Percentiles rank a stretch among this genome's conserved stretches.
phyloP scores from a whole-genome alignment of 331 rosid species.

The Quercus lobata region DNA sequence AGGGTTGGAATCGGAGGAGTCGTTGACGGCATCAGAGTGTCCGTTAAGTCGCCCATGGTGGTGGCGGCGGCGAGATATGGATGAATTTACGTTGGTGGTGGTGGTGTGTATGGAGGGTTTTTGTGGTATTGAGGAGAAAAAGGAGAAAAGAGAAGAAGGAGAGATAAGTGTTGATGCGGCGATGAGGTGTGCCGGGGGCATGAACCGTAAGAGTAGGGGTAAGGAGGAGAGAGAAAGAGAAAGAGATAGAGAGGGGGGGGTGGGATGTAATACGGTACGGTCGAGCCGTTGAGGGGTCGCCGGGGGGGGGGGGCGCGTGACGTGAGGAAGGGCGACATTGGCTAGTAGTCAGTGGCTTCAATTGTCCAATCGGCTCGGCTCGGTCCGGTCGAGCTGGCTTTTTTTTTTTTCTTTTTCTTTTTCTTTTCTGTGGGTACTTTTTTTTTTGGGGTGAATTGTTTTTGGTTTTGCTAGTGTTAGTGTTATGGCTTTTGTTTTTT shows the following conservation, averaged over 20 bases:
- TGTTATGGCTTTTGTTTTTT: too few relatives aligned
- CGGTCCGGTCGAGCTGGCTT: conserved; percentile 18
- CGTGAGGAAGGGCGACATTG: conserved; percentile 47
- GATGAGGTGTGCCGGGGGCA: conserved; percentile 51
- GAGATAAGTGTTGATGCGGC: conserved; percentile 35
- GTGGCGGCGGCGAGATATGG: not conserved
- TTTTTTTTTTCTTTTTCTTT: not conserved
- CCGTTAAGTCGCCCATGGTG: conserved; percentile 64
- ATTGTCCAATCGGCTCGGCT: conserved; percentile 58
- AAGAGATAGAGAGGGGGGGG: conserved; percentile 44
- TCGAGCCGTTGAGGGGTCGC: conserved; percentile 60
- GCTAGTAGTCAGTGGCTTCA: conserved; percentile 44
- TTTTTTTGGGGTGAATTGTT: not conserved
- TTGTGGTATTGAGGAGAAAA: not conserved
- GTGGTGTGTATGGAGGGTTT: not conserved
- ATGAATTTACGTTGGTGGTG: not conserved
- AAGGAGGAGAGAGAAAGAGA: conserved; percentile 18
- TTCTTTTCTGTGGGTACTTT: not conserved
- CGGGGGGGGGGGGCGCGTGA: conserved; percentile 76
- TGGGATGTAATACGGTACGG: conserved; percentile 54
- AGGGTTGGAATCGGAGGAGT: not conserved
- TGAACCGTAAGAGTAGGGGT: conserved; percentile 45
- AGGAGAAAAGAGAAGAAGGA: conserved; percentile 2
- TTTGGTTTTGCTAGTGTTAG: too few relatives aligned
- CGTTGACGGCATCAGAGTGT: conserved; percentile 39